phyloP scores from a whole-genome alignment of 352 stramenopile species.

The Globisporangium uncinulatum region DNA sequence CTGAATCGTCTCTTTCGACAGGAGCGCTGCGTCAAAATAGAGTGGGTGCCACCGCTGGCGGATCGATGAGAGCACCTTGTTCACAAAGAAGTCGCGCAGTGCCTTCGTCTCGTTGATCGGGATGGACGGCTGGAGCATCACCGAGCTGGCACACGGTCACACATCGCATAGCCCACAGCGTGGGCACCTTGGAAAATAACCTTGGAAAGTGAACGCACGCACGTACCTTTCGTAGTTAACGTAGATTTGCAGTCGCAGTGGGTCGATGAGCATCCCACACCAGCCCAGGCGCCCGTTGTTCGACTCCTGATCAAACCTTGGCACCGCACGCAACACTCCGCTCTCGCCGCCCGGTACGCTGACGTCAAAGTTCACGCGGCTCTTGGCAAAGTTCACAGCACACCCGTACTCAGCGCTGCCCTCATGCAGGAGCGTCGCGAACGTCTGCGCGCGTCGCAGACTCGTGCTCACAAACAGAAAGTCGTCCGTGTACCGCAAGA shows the following conservation, averaged over 20 bases:
- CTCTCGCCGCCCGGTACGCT: not conserved
- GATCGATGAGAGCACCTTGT: conserved; percentile 55
- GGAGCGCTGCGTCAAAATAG: conserved; percentile 45
- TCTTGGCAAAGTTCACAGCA: conserved; percentile 51
- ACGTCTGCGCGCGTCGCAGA: conserved; percentile 35
- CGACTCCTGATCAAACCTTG: conserved; percentile 15
- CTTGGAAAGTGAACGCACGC: not conserved
- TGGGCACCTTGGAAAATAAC: not conserved
- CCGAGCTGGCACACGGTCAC: conserved; percentile 3
- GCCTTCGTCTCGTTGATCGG: conserved; percentile 55
- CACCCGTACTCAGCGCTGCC: conserved; percentile 62
- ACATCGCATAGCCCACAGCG: conserved; percentile 12
- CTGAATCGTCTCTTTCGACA: conserved; percentile 34
- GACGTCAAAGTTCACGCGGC: conserved; percentile 51
- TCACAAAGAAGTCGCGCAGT: conserved; percentile 45
- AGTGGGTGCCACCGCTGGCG: conserved; percentile 66
- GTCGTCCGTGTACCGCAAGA: conserved; percentile 77
- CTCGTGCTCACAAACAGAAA: conserved; percentile 69
- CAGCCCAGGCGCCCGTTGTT: conserved; percentile 29
- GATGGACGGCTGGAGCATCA: conserved; percentile 34
- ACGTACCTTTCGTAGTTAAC: conserved; percentile 78
- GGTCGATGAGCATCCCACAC: conserved; percentile 72
- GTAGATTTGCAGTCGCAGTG: conserved; percentile 43
- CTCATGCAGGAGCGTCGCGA: conserved; percentile 55
- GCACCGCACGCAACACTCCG: conserved; percentile 3